Percentiles rank a stretch among this genome's conserved stretches.
Evolutionary conservation across 140 eudicot genomes (phyloP).

Genomic region (Stevia rebaudiana): DNA sequence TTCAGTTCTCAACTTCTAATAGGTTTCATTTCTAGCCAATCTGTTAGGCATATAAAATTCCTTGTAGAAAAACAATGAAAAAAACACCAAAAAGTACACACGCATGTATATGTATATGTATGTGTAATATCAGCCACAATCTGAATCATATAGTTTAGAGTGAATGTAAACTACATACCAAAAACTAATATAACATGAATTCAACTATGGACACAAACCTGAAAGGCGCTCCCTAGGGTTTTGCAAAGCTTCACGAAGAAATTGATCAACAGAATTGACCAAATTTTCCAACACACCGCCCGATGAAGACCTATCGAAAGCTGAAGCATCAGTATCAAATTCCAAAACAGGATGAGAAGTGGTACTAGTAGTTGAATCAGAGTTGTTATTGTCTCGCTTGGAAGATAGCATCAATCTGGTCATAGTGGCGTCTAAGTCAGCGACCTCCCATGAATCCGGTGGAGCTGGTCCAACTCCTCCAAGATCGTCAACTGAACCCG

Average conservation of each 20-base stretch:
- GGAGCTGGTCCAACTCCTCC: constrained; percentile 43
- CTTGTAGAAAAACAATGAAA: not conserved
- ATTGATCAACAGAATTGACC: constrained; percentile 83
- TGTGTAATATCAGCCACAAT: not conserved
- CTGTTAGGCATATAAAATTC: not conserved
- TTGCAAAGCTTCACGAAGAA: constrained; percentile 90
- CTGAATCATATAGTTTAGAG: too few relatives aligned
- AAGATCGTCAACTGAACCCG: constrained; percentile 55
- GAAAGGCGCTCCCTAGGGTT: constrained; percentile 98
- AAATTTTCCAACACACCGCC: constrained; percentile 47
- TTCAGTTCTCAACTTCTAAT: not conserved
- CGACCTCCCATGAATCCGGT: constrained; percentile 95
- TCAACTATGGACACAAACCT: constrained; percentile 32
- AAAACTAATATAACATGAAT: not conserved
- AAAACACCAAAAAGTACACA: not conserved
- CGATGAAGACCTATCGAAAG: constrained; percentile 23
- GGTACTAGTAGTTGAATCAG: constrained; percentile 18
- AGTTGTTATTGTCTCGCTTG: constrained; percentile 25
- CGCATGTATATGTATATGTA: not conserved
- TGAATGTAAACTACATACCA: not conserved
- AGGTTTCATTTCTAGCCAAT: not conserved
- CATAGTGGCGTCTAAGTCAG: constrained; percentile 81
- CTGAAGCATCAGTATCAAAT: constrained; percentile 26
- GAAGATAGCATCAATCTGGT: constrained; percentile 61
- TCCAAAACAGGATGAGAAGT: constrained; percentile 18